Base-by-base conservation (phyloP, 768 basidiomycete species). In the Lyophyllum shimeji region DNA sequence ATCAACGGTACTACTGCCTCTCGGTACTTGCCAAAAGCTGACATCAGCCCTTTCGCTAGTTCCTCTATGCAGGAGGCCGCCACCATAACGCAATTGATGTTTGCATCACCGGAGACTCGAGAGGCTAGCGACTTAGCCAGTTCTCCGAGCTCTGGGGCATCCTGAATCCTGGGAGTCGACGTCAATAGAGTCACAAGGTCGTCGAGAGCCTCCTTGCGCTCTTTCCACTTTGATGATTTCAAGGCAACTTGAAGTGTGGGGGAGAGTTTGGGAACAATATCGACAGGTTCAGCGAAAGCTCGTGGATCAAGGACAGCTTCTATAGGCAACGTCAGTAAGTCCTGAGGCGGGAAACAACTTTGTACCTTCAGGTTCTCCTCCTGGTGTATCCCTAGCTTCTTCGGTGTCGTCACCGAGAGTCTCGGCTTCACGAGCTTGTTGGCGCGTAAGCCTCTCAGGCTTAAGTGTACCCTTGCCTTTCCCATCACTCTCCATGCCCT, bases 151-250 rank as follows among this genome's bases (percentile, higher is more conserved):
- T 91, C 91, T 7, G 87, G 75, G 1, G 86, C 78, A 63, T 96
- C 94, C 63, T 86, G 86, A 63, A 98, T 89, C 55, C 86, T 82
- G 12, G 88, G 86, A 2, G 87, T 81, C 7, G 83, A 74, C 51
- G 82, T 82, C 27, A 98, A 72, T 33, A 93, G 72, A 2, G 82
- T 81, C 44, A 85, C 77, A 21, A 96, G 78, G 24, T 93, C 92
- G 60, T 97, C 95, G 29, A 98, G 76, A 2, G 83, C 90, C 63
- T 95, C 91, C 66, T 98, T 95, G 39, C 93, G 84, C 61, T 99
- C 97, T 67, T 99, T 98, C 97, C 97, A 99, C 71, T 98, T 98
- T 0, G 93, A 85, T 3, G 97, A 98, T 21, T 86, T 82, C 48
- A 99, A 78, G 49, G 81, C 76, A 2, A 85, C 76, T 55, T 90